Conservation (phyloP, 2,329 filamentous ascomycete species). For the Aspergillus sp. region DNA sequence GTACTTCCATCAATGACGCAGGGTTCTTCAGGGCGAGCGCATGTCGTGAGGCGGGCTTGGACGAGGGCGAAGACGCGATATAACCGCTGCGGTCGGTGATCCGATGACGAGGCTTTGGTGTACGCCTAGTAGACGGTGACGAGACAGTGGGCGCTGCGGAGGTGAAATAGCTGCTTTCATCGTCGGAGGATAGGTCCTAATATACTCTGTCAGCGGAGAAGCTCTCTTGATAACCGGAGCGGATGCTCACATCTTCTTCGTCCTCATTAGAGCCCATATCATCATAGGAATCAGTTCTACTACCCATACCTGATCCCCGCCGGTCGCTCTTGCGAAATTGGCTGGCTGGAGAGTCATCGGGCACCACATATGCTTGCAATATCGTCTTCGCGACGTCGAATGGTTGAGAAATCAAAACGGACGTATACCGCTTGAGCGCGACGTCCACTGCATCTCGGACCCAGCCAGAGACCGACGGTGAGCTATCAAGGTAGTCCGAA, state of each 20-base stretch:
- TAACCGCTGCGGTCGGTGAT: conserved; percentile 49
- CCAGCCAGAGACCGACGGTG: conserved; percentile 72
- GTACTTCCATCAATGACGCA: conserved; percentile 80
- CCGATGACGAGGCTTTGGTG: conserved; percentile 37
- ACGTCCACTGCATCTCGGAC: conserved; percentile 77
- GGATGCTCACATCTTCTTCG: conserved; percentile 30
- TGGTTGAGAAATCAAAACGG: conserved; percentile 84
- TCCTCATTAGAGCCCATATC: conserved; percentile 23
- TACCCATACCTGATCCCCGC: conserved; percentile 25
- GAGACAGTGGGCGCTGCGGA: conserved; percentile 51
- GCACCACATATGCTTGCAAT: conserved; percentile 69
- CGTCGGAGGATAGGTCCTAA: conserved; percentile 58
- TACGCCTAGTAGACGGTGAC: conserved; percentile 42
- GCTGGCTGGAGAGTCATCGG: conserved; percentile 33
- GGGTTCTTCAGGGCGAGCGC: conserved; percentile 70
- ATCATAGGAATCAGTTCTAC: conserved; percentile 32
- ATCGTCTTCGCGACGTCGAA: conserved; percentile 97
- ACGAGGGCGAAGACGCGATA: conserved; percentile 34
- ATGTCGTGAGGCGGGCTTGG: conserved; percentile 49
- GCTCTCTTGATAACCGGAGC: neutral
- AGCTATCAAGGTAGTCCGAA: conserved; percentile 78
- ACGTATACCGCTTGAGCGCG: conserved; percentile 87
- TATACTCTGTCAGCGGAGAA: neutral
- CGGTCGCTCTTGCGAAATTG: conserved; percentile 29
- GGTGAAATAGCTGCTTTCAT: conserved; percentile 84